Conservation (phyloP, 768 basidiomycete genomes). For the Pilatotrama ljubarskyi region DNA sequence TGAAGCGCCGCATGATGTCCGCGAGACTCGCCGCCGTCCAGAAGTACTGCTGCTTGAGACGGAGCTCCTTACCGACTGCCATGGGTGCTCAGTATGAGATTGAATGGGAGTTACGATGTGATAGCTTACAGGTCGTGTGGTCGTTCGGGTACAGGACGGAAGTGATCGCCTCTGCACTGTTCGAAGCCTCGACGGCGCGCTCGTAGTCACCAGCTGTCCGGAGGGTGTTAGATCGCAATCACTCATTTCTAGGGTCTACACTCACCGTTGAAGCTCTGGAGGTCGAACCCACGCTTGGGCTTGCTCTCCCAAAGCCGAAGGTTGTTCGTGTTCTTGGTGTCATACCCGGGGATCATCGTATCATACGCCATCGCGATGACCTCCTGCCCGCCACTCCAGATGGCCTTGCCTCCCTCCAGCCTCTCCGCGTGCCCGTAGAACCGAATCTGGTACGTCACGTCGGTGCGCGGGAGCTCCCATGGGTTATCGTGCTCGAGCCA, state of each 20-base stretch:
- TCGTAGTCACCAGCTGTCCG: constrained; percentile 87
- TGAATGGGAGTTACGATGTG: neutral
- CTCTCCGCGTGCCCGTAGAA: constrained; percentile 88
- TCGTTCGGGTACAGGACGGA: constrained; percentile 97
- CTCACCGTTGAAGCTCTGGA: constrained; percentile 91
- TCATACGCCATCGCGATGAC: constrained; percentile 94
- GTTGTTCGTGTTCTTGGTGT: constrained; percentile 87
- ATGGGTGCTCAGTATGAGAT: neutral
- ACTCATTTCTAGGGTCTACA: constrained; percentile 14
- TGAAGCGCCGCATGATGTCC: constrained; percentile 93
- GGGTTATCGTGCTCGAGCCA: constrained; percentile 89
- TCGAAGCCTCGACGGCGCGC: constrained; percentile 81
- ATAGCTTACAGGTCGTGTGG: constrained; percentile 53
- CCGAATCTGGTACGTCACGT: constrained; percentile 81
- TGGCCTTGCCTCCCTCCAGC: constrained; percentile 57
- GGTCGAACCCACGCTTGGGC: constrained; percentile 88
- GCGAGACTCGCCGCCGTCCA: constrained; percentile 87
- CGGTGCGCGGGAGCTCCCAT: constrained; percentile 85
- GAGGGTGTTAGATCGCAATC: neutral
- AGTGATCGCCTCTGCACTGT: constrained; percentile 91
- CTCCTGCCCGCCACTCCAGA: constrained; percentile 91
- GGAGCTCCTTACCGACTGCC: constrained; percentile 79
- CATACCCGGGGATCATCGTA: constrained; percentile 89
- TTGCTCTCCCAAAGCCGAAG: constrained; percentile 82
- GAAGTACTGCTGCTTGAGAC: constrained; percentile 97